These are phyloP conservation scores for Jatropha multifida DNA, from an alignment of 441 rosid species.

Conservation along the genomic window DNA sequence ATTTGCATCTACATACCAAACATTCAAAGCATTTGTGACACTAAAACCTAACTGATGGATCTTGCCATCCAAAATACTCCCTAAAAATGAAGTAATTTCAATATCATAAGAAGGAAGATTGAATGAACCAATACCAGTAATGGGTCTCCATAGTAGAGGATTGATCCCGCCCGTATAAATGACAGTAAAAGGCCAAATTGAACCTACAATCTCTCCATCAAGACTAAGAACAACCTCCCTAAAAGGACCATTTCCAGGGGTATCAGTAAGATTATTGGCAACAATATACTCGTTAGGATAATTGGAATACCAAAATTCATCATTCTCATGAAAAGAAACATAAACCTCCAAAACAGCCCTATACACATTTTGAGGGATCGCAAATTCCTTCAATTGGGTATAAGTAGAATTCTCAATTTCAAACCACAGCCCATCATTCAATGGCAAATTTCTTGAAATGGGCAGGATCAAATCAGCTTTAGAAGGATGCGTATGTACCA, in stretches of 20 bases:
- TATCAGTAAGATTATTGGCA: slow-evolving; percentile 52
- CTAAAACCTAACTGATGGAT: slow-evolving; percentile 56
- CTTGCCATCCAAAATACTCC: slow-evolving; percentile 61
- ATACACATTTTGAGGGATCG: slow-evolving; percentile 69
- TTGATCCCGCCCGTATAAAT: slow-evolving; percentile 82
- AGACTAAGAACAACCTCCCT: slow-evolving; percentile 80
- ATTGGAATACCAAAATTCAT: slow-evolving; percentile 83
- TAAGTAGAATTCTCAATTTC: slow-evolving; percentile 54
- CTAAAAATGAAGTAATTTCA: slow-evolving; percentile 77
- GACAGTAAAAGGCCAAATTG: slow-evolving; percentile 91
- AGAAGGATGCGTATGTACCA: slow-evolving; percentile 33
- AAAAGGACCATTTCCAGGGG: slow-evolving; percentile 81
- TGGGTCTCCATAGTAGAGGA: slow-evolving; percentile 84
- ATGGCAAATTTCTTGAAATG: slow-evolving; percentile 56
- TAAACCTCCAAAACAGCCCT: slow-evolving; percentile 90
- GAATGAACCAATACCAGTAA: slow-evolving; percentile 79
- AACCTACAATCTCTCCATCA: slow-evolving; percentile 62
- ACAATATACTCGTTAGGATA: slow-evolving; percentile 63
- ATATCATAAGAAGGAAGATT: slow-evolving; percentile 83
- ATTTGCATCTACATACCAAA: slow-evolving; percentile 82
- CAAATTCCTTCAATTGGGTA: slow-evolving; percentile 42
- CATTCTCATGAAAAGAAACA: slow-evolving; percentile 85
- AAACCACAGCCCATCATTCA: slow-evolving; percentile 85
- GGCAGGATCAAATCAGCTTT: slow-evolving; percentile 82
- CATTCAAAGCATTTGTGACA: slow-evolving; percentile 71